Evolutionary conservation across 768 basidiomycete genomes (phyloP).

Genomic region (Piloderma croceum): DNA sequence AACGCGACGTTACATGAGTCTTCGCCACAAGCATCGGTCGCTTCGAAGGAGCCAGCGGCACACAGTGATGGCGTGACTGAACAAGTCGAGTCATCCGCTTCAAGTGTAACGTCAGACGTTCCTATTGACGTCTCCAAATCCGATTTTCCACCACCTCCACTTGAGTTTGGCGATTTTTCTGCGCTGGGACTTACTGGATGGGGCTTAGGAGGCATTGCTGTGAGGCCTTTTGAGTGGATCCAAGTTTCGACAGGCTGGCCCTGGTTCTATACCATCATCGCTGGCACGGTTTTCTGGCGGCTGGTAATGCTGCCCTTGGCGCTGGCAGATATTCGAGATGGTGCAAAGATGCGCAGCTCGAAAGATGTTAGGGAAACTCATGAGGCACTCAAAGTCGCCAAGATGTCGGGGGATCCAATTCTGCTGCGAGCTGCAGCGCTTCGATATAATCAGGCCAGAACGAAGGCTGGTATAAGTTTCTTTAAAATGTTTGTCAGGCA

Average conservation of each 20-base stretch:
- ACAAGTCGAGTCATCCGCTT: too few species aligned
- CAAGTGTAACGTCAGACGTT: too few species aligned
- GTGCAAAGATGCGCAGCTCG: neutral
- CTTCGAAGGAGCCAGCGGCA: too few species aligned
- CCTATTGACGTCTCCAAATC: conserved; percentile 6
- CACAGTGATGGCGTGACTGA: too few species aligned
- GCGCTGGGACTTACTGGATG: conserved; percentile 40
- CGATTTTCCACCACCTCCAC: conserved; percentile 23
- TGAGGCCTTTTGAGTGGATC: conserved; percentile 40
- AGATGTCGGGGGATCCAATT: neutral
- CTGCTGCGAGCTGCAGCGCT: neutral
- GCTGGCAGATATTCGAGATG: neutral
- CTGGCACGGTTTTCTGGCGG: conserved; percentile 31
- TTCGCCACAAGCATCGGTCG: too few species aligned
- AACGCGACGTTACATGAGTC: too few species aligned
- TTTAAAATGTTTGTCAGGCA: conserved; percentile 51
- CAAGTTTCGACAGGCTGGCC: conserved; percentile 46
- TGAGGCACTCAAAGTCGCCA: conserved; percentile 20
- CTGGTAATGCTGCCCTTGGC: neutral
- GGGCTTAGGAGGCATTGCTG: conserved; percentile 39
- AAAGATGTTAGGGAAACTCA: conserved; percentile 49
- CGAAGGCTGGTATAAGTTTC: conserved; percentile 29
- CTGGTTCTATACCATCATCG: conserved; percentile 53
- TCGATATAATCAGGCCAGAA: neutral
- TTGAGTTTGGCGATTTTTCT: conserved; percentile 47